These are phyloP conservation scores for Trametes elegans DNA, from an alignment of 768 basidiomycete genomes.

Conservation along the genomic window DNA sequence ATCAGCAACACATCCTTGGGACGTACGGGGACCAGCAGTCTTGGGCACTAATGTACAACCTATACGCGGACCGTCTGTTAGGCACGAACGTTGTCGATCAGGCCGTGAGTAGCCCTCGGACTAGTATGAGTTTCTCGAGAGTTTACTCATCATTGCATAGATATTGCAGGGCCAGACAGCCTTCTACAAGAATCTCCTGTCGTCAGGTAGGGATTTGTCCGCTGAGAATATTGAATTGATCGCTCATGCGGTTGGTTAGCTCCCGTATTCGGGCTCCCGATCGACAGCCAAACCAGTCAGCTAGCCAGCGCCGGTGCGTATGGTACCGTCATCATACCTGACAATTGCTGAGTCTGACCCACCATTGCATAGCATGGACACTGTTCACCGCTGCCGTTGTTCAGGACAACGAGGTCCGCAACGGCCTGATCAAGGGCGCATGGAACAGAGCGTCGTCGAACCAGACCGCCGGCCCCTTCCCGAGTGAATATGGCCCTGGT, in stretches of 20 bases:
- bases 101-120: not conserved
- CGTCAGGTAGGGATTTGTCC: not conserved
- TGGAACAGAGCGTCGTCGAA: slow-evolving; percentile 8
- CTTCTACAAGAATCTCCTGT: not conserved
- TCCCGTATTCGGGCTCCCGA: not conserved
- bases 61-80: slow-evolving; percentile 15
- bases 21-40: slow-evolving; percentile 7
- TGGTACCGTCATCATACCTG: not conserved
- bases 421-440: slow-evolving; percentile 4
- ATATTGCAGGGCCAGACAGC: slow-evolving; percentile 3
- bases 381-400: slow-evolving; percentile 15
- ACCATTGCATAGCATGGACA: slow-evolving; percentile 8
- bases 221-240: not conserved
- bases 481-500: not conserved
- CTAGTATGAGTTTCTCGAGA: too few species aligned
- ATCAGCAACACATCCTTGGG: slow-evolving; percentile 2
- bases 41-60: slow-evolving; percentile 18
- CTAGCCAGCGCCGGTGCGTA: not conserved
- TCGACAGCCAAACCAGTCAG: not conserved
- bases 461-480: slow-evolving; percentile 1
- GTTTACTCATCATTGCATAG: not conserved
- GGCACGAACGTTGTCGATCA: slow-evolving; percentile 5
- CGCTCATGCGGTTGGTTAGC: not conserved
- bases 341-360: too few species aligned
- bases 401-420: slow-evolving; percentile 12